A percentile compares a stretch with the other conserved stretches of the same genome.
Evolutionary conservation across 2,329 filamentous ascomycete genomes (phyloP).

Genomic region (Ceratocystis alfenasii): DNA sequence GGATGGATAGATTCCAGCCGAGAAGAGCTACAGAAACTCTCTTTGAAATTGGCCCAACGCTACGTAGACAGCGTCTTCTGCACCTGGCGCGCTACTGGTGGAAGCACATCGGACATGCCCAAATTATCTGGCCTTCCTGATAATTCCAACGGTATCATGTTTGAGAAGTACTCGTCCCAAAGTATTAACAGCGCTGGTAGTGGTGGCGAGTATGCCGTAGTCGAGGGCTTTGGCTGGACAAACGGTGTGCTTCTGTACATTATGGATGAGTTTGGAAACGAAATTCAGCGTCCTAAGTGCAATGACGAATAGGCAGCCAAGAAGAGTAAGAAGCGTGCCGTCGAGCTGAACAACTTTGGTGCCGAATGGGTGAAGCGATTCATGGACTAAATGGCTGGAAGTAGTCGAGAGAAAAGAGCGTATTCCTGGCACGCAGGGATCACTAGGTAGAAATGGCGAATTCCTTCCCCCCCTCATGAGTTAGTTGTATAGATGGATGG

Average conservation of each 20-base stretch:
- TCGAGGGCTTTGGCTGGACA: conserved; percentile 59
- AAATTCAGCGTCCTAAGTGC: conserved; percentile 44
- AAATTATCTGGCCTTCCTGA: conserved; percentile 37
- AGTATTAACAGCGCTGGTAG: conserved; percentile 48
- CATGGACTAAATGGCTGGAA: conserved; percentile 24
- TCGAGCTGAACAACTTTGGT: conserved; percentile 38
- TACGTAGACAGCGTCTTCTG: conserved; percentile 58
- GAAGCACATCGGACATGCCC: conserved; percentile 42
- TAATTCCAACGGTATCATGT: conserved; percentile 47
- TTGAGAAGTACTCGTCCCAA: conserved; percentile 56
- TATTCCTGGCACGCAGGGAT: too few relatives aligned
- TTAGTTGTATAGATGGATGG: background rate
- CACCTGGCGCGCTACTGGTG: conserved; percentile 57
- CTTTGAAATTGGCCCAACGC: conserved; percentile 48
- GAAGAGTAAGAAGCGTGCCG: conserved; percentile 30
- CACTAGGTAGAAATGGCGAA: too few relatives aligned
- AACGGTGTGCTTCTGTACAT: conserved; percentile 58
- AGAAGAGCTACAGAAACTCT: conserved; percentile 41
- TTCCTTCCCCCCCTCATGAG: too few relatives aligned
- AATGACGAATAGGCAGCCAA: conserved; percentile 35
- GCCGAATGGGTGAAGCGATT: conserved; percentile 40
- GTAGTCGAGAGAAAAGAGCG: too few relatives aligned
- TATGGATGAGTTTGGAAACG: conserved; percentile 48
- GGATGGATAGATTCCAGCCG: conserved; percentile 40
- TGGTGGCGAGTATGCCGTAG: conserved; percentile 57